These are phyloP conservation scores for Ophioceras dolichostomum DNA, from an alignment of 2,329 filamentous ascomycete genomes.

Conservation along the genomic window DNA sequence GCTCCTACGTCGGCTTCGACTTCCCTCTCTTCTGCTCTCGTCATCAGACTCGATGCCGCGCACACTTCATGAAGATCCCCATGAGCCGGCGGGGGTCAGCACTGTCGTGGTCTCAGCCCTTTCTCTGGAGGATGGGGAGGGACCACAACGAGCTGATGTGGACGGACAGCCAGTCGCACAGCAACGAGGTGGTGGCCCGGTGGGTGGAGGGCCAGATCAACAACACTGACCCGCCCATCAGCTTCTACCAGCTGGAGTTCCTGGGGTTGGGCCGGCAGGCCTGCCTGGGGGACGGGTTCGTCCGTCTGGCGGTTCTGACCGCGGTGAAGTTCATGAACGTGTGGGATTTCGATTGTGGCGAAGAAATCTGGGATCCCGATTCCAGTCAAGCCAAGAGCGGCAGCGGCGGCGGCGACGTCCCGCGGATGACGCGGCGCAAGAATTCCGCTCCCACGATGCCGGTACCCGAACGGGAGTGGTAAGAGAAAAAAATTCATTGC, in stretches of 20 bases:
- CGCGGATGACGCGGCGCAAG: too few species aligned
- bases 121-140: neutral
- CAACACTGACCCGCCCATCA: neutral
- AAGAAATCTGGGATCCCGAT: too few species aligned
- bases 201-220: conserved; percentile 1
- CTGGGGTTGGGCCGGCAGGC: neutral
- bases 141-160: conserved; percentile 2
- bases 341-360: too few species aligned
- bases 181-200: neutral
- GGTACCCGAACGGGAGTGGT: too few species aligned
- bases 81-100: neutral
- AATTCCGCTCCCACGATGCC: too few species aligned
- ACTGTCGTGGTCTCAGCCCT: neutral
- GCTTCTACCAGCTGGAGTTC: neutral
- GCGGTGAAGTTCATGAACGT: conserved; percentile 2
- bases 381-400: too few species aligned
- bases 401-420: too few species aligned
- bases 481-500: too few species aligned
- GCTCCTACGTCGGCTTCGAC: neutral
- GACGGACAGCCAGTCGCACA: neutral
- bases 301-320: neutral
- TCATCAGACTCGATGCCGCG: neutral
- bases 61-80: conserved; percentile 1
- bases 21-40: neutral
- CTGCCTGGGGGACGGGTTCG: neutral